phyloP scores from a whole-genome alignment of 73 alveolate genomes.

The Urostyla sp. region DNA sequence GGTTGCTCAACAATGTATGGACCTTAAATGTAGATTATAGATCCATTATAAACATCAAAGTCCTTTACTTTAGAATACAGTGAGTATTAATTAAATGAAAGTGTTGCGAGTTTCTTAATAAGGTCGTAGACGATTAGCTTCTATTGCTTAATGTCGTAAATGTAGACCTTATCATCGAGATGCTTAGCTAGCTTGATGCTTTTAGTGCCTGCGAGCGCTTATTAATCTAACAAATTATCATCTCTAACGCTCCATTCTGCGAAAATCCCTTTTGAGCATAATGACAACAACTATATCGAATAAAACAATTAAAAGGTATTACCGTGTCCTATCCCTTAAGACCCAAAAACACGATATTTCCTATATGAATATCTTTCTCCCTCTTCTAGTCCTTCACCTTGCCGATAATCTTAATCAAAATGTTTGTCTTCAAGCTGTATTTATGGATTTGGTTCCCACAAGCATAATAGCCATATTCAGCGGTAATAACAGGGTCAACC shows the following conservation, averaged over 20 bases:
- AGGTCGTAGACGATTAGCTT: slow-evolving; percentile 2
- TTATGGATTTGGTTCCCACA: too few species aligned
- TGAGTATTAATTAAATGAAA: not conserved
- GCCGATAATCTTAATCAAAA: not conserved
- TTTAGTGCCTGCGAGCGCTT: slow-evolving; percentile 15
- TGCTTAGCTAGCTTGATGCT: slow-evolving; percentile 6
- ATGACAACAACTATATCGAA: not conserved
- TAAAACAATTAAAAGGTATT: not conserved
- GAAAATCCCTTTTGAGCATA: slow-evolving; percentile 37
- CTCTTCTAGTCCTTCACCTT: not conserved
- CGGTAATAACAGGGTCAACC: too few species aligned
- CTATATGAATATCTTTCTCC: slow-evolving; percentile 35
- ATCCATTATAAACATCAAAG: too few species aligned
- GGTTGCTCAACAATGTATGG: too few species aligned
- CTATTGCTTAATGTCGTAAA: slow-evolving; percentile 38
- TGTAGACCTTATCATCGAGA: not conserved
- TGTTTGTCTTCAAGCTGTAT: too few species aligned
- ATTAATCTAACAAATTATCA: slow-evolving; percentile 1
- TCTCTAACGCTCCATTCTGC: slow-evolving; percentile 38
- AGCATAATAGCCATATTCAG: too few species aligned
- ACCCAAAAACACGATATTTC: slow-evolving; percentile 5
- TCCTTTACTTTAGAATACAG: too few species aligned
- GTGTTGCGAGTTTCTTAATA: not conserved
- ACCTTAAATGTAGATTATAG: too few species aligned
- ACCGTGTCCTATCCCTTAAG: not conserved